Evolutionary conservation across 1,139 yeast species (phyloP), one percentile per base, ranked within the genome.

Genomic region (Ogataea hybrid): DNA sequence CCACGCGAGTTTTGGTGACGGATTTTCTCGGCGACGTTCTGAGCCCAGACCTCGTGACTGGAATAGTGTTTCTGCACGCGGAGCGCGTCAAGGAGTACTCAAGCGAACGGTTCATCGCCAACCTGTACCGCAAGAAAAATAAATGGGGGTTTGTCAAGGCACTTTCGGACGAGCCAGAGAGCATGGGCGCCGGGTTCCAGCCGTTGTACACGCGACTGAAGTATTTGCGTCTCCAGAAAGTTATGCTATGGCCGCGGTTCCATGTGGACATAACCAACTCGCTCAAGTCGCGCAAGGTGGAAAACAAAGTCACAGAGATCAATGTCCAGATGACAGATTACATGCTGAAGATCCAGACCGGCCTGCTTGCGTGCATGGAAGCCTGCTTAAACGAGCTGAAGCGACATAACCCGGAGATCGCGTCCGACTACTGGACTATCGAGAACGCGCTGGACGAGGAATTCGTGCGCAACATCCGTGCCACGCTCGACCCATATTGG

Each of bases 91-190:
- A 67, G 35, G 92, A 85, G 49, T 76, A 84, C n/a, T 84, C 95
- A 1, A 81, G 79, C 45, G 95, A 86, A 52, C 79, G 95, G 3
- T 92, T 92, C 61, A 82, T 88, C 25, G 69, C 87, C 14, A 81
- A 80, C 41, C 68, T 90, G 37, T 87, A 79, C 57, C 68, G 96
- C 43, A 81, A 82, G 44, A 65, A 69, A 27, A 90, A 92, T 64
- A 79, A 77, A 45, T 81, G 88, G 84, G 97, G 97, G 3, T 90
- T 90, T 55, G 73, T 92, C 9, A 90, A 92, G 58, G 97, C 96
- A 0, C 67, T 92, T 29, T 81, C 96, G 0, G 97, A 90, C 53
- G 79, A 80, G 29, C 95, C 97, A 0, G 97, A 87, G 57, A 66
- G 81, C 0, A 81, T 86, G 49, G 69, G 81, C 0, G 59, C 64